Conservation (phyloP, 2,329 filamentous ascomycete species). For the Sporothrix pseudoabietina region DNA sequence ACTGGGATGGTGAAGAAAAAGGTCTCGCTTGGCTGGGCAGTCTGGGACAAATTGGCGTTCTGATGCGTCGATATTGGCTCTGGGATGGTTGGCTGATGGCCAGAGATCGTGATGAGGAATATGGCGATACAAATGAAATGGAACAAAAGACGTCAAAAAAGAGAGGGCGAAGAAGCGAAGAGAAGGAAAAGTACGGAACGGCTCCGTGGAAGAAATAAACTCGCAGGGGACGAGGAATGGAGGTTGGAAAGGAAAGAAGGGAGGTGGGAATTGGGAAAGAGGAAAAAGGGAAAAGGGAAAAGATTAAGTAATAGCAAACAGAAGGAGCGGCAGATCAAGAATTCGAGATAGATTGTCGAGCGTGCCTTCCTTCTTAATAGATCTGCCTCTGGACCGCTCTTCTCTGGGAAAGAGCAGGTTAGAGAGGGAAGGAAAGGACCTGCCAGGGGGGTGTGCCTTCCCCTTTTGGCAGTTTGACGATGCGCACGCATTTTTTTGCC, state of each 20-base stretch:
- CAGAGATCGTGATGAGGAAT: neutral
- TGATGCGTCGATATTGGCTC: constrained; percentile 24
- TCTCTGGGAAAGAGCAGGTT: constrained; percentile 25
- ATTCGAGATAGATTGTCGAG: constrained; percentile 25
- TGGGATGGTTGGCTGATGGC: constrained; percentile 16
- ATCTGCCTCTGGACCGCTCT: constrained; percentile 8
- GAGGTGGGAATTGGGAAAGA: neutral
- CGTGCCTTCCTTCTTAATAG: constrained; percentile 29
- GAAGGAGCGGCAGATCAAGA: constrained; percentile 22
- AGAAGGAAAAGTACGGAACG: constrained; percentile 6
- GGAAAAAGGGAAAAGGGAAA: neutral
- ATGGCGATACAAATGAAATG: constrained; percentile 11
- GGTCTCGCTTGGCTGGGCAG: constrained; percentile 1
- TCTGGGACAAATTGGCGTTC: constrained; percentile 26
- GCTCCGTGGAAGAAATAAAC: constrained; percentile 16
- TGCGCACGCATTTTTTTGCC: constrained; percentile 8
- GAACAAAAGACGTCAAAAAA: neutral
- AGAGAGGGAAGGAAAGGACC: constrained; percentile 15
- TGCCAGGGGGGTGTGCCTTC: constrained; percentile 22
- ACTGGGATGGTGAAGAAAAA: neutral
- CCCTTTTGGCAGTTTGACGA: constrained; percentile 23
- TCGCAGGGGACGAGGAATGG: constrained; percentile 7
- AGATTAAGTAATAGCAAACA: constrained; percentile 15
- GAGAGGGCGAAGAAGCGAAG: constrained; percentile 5
- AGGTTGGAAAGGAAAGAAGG: neutral